phyloP scores from a whole-genome alignment of 176 grass and related monocot species.

The Carex parvula region DNA sequence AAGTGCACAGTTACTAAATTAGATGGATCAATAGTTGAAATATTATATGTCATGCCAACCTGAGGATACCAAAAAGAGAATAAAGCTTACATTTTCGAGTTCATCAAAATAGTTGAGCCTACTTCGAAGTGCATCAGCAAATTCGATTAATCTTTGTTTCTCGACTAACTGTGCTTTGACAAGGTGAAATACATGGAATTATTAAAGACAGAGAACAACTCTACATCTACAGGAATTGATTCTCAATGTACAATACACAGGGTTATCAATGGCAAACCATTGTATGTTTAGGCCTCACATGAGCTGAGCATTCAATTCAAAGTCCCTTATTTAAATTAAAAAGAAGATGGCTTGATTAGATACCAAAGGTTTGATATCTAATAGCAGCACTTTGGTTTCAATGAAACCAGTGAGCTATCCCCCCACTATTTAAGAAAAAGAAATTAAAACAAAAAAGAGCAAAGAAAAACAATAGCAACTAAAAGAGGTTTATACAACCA shows the following conservation, averaged over 20 bases:
- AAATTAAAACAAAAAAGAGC: background rate
- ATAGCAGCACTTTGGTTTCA: too few relatives aligned
- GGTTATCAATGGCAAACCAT: background rate
- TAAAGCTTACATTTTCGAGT: slow-evolving; percentile 94
- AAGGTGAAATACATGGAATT: background rate
- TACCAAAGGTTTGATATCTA: too few relatives aligned
- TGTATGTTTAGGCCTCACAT: background rate
- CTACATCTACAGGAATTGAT: background rate
- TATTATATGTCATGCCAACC: background rate
- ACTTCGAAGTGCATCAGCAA: slow-evolving; percentile 86
- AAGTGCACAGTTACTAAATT: background rate
- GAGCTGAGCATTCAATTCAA: background rate
- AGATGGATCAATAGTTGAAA: background rate
- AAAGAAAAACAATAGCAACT: background rate
- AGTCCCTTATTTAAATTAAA: background rate
- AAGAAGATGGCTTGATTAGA: background rate
- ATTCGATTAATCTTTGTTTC: slow-evolving; percentile 95
- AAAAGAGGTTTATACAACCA: background rate
- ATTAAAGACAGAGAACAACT: background rate
- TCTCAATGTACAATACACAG: background rate
- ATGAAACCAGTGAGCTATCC: too few relatives aligned
- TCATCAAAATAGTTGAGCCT: slow-evolving; percentile 94
- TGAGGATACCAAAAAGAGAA: slow-evolving; percentile 13
- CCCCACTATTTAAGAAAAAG: too few relatives aligned
- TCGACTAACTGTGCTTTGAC: slow-evolving; percentile 63